Percentiles rank a stretch among this genome's conserved stretches.
These are phyloP conservation scores for Scolecobasidium constrictum DNA, from an alignment of 2,329 filamentous ascomycete genomes.

Conservation along the genomic window DNA sequence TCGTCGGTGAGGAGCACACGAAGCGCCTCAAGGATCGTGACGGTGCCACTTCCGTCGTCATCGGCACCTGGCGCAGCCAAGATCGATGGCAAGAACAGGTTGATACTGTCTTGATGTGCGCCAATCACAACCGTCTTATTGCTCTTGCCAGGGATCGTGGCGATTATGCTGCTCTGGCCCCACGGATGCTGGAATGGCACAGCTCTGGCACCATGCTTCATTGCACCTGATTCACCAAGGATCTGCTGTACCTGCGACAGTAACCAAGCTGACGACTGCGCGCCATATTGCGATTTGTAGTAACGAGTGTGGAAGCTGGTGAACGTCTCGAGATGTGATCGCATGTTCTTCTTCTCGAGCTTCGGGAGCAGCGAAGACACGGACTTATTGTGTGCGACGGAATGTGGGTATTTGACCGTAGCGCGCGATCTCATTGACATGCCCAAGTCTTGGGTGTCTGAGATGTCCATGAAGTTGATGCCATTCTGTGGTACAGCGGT, in stretches of 20 bases:
- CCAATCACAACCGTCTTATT: slow-evolving; percentile 81
- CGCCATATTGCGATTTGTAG: slow-evolving; percentile 68
- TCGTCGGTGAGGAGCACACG: slow-evolving; percentile 66
- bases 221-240: slow-evolving; percentile 60
- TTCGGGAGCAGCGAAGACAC: slow-evolving; percentile 56
- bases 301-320: slow-evolving; percentile 74
- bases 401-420: slow-evolving; percentile 54
- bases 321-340: slow-evolving; percentile 65
- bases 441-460: slow-evolving; percentile 58
- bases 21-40: slow-evolving; percentile 89
- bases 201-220: slow-evolving; percentile 54
- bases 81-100: slow-evolving; percentile 76
- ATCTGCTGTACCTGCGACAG: slow-evolving; percentile 62
- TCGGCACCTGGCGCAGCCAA: slow-evolving; percentile 87
- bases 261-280: slow-evolving; percentile 81
- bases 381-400: slow-evolving; percentile 53
- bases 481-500: slow-evolving; percentile 31
- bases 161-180: slow-evolving; percentile 86
- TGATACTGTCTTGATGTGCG: slow-evolving; percentile 91
- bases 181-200: slow-evolving; percentile 71
- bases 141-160: slow-evolving; percentile 75
- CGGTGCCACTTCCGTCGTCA: slow-evolving; percentile 84
- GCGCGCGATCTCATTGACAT: slow-evolving; percentile 20
- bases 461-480: slow-evolving; percentile 90
- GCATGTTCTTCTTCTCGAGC: slow-evolving; percentile 67